Evolutionary conservation across 345 rosid species (phyloP).

Genomic region (Erysimum cheiranthoides): DNA sequence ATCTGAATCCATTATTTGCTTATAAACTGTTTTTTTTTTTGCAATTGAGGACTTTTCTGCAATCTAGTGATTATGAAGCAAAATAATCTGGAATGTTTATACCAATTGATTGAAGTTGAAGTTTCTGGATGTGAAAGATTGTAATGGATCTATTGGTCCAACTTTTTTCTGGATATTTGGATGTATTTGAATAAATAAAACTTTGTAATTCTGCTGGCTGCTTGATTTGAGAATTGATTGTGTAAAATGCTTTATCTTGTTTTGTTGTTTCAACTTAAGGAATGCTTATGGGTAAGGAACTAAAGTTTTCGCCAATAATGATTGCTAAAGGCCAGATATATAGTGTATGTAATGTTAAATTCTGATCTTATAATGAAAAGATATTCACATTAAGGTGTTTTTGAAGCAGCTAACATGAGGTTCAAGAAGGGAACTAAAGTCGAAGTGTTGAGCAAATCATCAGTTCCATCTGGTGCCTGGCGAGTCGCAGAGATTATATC

Average conservation of each 20-base stretch:
- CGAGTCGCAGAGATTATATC: slow-evolving; percentile 69
- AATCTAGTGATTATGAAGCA: slow-evolving; percentile 36
- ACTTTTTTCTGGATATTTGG: slow-evolving; percentile 15
- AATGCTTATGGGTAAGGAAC: slow-evolving; percentile 19
- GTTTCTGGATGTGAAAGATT: slow-evolving; percentile 22
- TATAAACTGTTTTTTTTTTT: not conserved
- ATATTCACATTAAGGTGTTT: slow-evolving; percentile 13
- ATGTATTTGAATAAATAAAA: not conserved
- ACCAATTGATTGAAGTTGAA: slow-evolving; percentile 28
- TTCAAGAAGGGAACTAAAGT: slow-evolving; percentile 70
- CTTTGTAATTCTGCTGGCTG: no score
- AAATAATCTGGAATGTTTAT: slow-evolving; percentile 21
- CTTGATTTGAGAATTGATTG: not conserved
- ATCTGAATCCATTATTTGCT: slow-evolving; percentile 6
- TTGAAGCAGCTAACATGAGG: slow-evolving; percentile 54
- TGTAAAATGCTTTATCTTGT: not conserved
- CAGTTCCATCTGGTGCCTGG: slow-evolving; percentile 76
- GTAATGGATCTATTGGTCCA: slow-evolving; percentile 27
- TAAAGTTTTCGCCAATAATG: slow-evolving; percentile 1
- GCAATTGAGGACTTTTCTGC: slow-evolving; percentile 17
- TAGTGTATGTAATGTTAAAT: not conserved
- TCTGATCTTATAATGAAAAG: slow-evolving; percentile 1
- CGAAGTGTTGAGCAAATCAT: slow-evolving; percentile 67
- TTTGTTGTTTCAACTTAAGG: slow-evolving; percentile 27
- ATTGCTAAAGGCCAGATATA: not conserved